Conservation (phyloP, 2,329 filamentous ascomycete genomes). For the Pseudogymnoascus destructans region DNA sequence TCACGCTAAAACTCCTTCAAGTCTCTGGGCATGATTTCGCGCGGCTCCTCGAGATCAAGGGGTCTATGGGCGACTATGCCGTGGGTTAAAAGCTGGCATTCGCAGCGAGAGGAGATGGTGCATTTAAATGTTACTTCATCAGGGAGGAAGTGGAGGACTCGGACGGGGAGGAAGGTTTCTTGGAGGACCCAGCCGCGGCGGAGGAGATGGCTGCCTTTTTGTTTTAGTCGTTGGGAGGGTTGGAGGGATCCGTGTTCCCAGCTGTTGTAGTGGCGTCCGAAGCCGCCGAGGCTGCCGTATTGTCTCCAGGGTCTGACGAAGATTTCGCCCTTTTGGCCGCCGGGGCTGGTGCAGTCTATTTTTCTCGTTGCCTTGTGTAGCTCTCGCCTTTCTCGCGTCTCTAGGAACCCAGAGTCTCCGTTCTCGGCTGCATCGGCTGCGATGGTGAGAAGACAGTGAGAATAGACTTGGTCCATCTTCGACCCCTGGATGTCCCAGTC, state of each 20-base stretch:
- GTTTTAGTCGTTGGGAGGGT: neutral
- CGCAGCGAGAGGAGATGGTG: constrained; percentile 11
- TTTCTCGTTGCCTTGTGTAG: neutral
- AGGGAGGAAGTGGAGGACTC: neutral
- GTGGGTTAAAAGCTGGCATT: neutral
- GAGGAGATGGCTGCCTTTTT: neutral
- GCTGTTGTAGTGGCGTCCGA: neutral
- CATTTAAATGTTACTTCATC: constrained; percentile 9
- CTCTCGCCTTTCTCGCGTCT: neutral
- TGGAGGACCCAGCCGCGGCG: constrained; percentile 2
- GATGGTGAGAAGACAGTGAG: constrained; percentile 20
- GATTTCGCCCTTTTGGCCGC: neutral
- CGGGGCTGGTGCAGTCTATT: neutral
- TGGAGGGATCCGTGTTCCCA: neutral
- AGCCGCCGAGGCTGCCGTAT: neutral
- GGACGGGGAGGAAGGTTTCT: neutral
- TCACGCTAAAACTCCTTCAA: constrained; percentile 10
- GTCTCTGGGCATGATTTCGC: neutral
- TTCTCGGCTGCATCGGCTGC: constrained; percentile 12
- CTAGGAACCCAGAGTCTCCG: neutral
- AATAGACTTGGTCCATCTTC: constrained; percentile 23
- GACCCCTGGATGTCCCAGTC: constrained; percentile 23
- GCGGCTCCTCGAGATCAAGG: neutral
- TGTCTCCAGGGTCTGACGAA: neutral
- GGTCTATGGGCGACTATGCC: neutral